Percentiles rank a stretch among this genome's conserved stretches.
phyloP scores from a whole-genome alignment of 768 basidiomycete species.

The Boletus subparvulus region DNA sequence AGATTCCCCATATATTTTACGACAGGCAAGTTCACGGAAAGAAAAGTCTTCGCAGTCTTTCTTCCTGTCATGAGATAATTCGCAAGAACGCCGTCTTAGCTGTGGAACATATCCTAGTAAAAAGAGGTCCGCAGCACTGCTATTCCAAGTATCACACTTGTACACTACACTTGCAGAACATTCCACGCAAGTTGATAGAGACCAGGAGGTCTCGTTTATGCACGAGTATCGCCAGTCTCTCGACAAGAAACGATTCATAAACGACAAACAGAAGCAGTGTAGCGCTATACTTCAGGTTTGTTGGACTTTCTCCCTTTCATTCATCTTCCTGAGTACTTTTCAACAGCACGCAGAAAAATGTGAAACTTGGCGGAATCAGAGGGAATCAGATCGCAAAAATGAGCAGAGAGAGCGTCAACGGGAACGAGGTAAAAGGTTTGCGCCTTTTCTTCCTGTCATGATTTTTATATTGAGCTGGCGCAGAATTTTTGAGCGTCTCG shows the following conservation, averaged over 20 bases:
- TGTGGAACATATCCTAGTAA: not conserved
- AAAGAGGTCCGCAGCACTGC: not conserved
- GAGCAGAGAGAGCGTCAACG: not conserved
- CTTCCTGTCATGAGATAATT: not conserved
- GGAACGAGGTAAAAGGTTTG: not conserved
- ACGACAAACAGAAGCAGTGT: not conserved
- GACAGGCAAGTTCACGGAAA: not conserved
- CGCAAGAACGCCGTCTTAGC: not conserved
- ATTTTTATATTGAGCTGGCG: not conserved
- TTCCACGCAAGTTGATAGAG: not conserved
- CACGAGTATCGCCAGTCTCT: constrained; percentile 1
- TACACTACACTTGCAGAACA: not conserved
- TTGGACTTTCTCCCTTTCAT: not conserved
- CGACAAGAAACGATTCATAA: constrained; percentile 1
- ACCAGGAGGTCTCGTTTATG: constrained; percentile 8
- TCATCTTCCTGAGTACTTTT: not conserved
- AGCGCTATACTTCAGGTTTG: not conserved
- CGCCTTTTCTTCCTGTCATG: not conserved
- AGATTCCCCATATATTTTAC: not conserved
- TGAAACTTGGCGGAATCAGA: not conserved
- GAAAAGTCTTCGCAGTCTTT: not conserved
- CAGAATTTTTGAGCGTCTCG: constrained; percentile 14
- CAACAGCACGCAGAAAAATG: constrained; percentile 7
- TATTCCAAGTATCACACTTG: not conserved
- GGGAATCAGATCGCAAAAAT: not conserved